Evolutionary conservation across 2,329 filamentous ascomycete species (phyloP), one percentile per base, ranked within the genome.

Genomic region (Alternaria panax): DNA sequence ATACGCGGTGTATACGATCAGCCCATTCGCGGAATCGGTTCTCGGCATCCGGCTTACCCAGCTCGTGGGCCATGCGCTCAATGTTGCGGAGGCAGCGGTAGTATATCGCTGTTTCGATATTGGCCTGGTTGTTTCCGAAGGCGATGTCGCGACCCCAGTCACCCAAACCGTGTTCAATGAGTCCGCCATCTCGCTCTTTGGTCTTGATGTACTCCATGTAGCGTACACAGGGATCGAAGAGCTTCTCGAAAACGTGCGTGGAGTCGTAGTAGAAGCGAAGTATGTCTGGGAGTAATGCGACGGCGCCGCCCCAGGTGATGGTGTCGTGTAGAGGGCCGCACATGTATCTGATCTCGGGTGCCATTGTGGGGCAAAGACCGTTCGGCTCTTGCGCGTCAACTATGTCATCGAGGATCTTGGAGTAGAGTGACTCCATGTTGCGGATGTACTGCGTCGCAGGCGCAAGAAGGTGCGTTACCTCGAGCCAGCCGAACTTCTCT

Each of bases 401-500:
- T 16, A 83, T 82, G 57, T 83, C 81, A 43, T 82, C 79, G 0
- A 83, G 55, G 5, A 83, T 83, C 60, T 83, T 83, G 38, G 79
- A 77, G 58, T 83, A 82, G 1, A 83, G 67, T 0, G 78, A 72
- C 55, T 83, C 81, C 73, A 83, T 81, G 46, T 82, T 80, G 7
- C 79, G 77, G 22, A 82, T 54, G 3, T 54, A 54, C 20, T 54
- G 41, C 2, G 52, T 54, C 0, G 79, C 77, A 0, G 80, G 80
- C 14, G 79, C 78, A 6, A 83, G 79, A 11, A 83, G 70, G 52
- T 80, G 78, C 1, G 81, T 81, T 6, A 83, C 81, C 65, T 83
- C 81, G 0, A 82, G 75, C 81, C 81, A 83, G 0, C 79, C 81
- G 41, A 83, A 83, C 58, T 83, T 83, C 63, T 83, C 68, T 12